Percentiles rank a stretch among this genome's conserved stretches.
Evolutionary conservation across 768 basidiomycete genomes (phyloP).

Genomic region (Leucogyrophana mollusca): DNA sequence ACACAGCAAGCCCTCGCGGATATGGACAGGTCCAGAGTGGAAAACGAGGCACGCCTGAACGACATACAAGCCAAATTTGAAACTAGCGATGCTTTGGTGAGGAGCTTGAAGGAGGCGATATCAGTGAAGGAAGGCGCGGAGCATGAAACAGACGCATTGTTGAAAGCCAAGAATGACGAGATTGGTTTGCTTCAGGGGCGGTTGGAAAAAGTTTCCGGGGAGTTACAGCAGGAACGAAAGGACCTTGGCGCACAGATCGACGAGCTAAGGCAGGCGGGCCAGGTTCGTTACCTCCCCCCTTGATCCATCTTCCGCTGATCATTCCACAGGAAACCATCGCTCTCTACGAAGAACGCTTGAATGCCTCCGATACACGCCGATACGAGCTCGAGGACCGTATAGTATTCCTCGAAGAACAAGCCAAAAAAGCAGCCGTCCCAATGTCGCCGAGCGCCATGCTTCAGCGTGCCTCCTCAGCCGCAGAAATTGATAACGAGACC

Average conservation of each 20-base stretch:
- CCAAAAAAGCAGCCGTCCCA: conserved; percentile 27
- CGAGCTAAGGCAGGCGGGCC: conserved; percentile 84
- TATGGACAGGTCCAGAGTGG: conserved; percentile 46
- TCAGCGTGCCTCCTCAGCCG: conserved; percentile 60
- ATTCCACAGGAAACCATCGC: conserved; percentile 82
- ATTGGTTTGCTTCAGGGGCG: conserved; percentile 53
- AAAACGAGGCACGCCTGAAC: conserved; percentile 39
- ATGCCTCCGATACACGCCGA: conserved; percentile 62
- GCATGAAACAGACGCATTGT: conserved; percentile 45
- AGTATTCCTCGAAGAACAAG: conserved; percentile 54
- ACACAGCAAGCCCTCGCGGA: conserved; percentile 36
- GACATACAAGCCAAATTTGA: conserved; percentile 46
- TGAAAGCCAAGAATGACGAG: conserved; percentile 61
- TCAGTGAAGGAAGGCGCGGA: conserved; percentile 50
- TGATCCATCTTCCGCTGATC: conserved; percentile 5
- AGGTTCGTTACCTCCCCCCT: conserved; percentile 45
- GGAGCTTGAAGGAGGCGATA: conserved; percentile 51
- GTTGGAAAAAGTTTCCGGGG: conserved; percentile 42
- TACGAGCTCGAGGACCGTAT: conserved; percentile 77
- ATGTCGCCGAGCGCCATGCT: conserved; percentile 34
- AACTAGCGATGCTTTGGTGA: conserved; percentile 41
- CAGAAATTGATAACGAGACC: conserved; percentile 93
- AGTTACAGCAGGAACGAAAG: conserved; percentile 55
- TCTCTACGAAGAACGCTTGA: conserved; percentile 88
- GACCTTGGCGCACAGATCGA: conserved; percentile 77